These are phyloP conservation scores for Cucumis melo DNA, from an alignment of 306 rosid genomes.

Conservation along the genomic window DNA sequence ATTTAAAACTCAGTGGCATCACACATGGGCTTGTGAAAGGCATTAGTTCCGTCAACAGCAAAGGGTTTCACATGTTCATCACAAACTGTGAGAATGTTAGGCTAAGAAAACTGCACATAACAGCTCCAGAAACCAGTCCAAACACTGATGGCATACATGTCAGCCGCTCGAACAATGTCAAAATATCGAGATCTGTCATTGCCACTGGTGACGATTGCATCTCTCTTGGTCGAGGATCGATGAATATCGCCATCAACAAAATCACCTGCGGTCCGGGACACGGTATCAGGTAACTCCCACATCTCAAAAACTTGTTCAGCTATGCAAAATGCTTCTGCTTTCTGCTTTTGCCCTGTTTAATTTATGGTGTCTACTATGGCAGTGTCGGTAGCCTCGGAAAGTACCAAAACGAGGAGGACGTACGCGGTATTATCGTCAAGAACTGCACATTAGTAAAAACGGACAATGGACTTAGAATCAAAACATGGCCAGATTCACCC, in stretches of 20 bases:
- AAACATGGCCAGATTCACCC: constrained; percentile 31
- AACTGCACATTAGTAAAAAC: constrained; percentile 22
- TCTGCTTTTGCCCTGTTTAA: not conserved
- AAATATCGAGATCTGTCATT: constrained; percentile 19
- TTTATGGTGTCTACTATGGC: not conserved
- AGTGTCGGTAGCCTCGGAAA: constrained; percentile 18
- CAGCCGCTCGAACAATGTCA: constrained; percentile 29
- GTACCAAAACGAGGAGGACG: constrained; percentile 15
- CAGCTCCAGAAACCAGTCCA: constrained; percentile 28
- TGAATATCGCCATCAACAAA: not conserved
- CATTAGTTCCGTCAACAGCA: constrained; percentile 23
- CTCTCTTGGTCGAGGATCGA: constrained; percentile 8
- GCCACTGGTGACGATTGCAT: constrained; percentile 41
- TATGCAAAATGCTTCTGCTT: not conserved
- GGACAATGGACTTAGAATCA: constrained; percentile 31
- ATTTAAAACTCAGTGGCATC: constrained; percentile 15
- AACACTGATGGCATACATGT: constrained; percentile 47
- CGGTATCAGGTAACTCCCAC: constrained; percentile 10
- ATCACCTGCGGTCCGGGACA: constrained; percentile 16
- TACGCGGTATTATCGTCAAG: constrained; percentile 7
- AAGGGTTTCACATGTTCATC: constrained; percentile 36
- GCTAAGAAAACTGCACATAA: constrained; percentile 10
- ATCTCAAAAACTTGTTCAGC: not conserved
- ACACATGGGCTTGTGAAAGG: constrained; percentile 20
- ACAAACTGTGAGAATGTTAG: constrained; percentile 19